Conservation (phyloP, 495 filamentous ascomycete species). For the Neurospora terricola region DNA sequence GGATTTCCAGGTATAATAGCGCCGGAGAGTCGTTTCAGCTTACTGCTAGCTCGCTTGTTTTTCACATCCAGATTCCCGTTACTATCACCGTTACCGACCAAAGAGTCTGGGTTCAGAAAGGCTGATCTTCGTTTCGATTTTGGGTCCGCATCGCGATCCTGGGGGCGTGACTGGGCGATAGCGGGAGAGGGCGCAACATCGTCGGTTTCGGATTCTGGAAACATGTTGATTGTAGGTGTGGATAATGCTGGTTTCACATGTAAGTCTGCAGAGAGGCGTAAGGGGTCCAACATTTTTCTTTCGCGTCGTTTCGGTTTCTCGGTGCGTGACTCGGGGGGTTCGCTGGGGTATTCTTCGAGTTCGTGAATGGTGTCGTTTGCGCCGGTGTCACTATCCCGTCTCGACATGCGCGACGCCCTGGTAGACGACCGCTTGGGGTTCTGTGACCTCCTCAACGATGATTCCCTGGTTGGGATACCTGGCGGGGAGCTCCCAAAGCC, state of each 20-base stretch:
- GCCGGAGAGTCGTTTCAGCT: conserved; percentile 37
- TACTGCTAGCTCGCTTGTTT: conserved; percentile 37
- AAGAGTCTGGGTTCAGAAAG: conserved; percentile 31
- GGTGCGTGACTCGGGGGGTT: conserved; percentile 4
- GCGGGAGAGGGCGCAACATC: conserved; percentile 63
- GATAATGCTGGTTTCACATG: conserved; percentile 8
- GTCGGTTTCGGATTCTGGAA: conserved; percentile 27
- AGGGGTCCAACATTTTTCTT: conserved; percentile 9
- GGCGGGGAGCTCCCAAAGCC: conserved; percentile 15
- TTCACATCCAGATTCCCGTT: conserved; percentile 25
- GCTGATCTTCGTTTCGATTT: conserved; percentile 30
- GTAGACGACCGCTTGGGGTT: conserved; percentile 31
- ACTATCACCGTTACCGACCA: conserved; percentile 29
- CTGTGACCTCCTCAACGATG: conserved; percentile 51
- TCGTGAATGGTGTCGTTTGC: conserved; percentile 28
- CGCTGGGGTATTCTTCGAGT: conserved; percentile 17
- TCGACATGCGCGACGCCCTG: conserved; percentile 27
- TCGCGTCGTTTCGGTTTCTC: conserved; percentile 14
- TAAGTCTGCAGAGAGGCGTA: conserved; percentile 17
- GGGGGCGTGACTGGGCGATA: conserved; percentile 46
- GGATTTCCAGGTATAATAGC: conserved; percentile 28
- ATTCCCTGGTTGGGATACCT: conserved; percentile 57
- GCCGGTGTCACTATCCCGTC: conserved; percentile 27
- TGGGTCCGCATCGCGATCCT: conserved; percentile 31
- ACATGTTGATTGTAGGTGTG: conserved; percentile 16